A percentile compares a stretch with the other conserved stretches of the same genome.
phyloP scores from a whole-genome alignment of 2,329 filamentous ascomycete species.

The Drechslerella dactyloides region DNA sequence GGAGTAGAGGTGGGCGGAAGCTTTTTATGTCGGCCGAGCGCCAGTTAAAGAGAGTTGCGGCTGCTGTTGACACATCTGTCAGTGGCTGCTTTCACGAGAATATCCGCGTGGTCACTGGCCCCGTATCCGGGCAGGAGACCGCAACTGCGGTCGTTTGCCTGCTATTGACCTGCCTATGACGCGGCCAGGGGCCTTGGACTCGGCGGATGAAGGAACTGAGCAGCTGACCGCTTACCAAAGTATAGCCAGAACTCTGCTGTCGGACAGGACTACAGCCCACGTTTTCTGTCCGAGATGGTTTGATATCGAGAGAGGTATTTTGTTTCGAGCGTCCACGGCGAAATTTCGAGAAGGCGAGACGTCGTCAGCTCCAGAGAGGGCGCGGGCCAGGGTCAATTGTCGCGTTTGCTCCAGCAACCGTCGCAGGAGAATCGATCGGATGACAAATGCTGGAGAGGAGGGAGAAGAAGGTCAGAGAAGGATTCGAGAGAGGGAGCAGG shows the following conservation, averaged over 20 bases:
- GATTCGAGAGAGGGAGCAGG: neutral
- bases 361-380: constrained; percentile 36
- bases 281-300: neutral
- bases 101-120: neutral
- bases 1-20: too few relatives aligned
- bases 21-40: neutral
- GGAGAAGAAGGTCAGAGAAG: constrained; percentile 8
- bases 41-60: neutral
- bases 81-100: neutral
- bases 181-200: constrained; percentile 16
- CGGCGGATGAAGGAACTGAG: neutral
- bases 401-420: neutral
- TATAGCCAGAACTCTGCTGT: neutral
- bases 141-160: neutral
- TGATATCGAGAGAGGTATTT: neutral
- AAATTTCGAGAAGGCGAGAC: constrained; percentile 42
- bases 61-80: neutral
- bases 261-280: neutral
- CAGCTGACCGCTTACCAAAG: constrained; percentile 7
- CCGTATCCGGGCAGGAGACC: too few relatives aligned
- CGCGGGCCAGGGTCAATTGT: neutral
- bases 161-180: constrained; percentile 14
- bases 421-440: neutral
- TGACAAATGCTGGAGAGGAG: constrained; percentile 33
- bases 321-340: constrained; percentile 1